phyloP scores from a whole-genome alignment of 1,284 basidiomycete species.

The Cutaneotrichosporon dermatis region DNA sequence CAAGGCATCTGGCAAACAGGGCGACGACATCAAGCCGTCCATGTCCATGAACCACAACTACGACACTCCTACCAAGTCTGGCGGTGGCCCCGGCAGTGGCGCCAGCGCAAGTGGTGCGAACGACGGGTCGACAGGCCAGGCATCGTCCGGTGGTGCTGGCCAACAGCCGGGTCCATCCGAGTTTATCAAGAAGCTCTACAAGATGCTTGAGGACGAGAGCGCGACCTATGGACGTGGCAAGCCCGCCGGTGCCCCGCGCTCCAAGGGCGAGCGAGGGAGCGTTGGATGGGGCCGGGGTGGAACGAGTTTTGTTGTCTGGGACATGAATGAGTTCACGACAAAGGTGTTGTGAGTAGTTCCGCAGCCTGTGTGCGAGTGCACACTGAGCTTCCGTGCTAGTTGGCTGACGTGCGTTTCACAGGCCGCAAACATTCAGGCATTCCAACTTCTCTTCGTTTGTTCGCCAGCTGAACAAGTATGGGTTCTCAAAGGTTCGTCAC shows the following conservation, averaged over 20 bases:
- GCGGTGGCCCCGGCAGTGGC: background rate
- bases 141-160: background rate
- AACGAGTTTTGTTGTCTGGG: conserved; percentile 92
- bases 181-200: conserved; percentile 95
- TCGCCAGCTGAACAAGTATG: conserved; percentile 95
- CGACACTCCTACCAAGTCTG: background rate
- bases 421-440: conserved; percentile 90
- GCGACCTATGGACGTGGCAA: conserved; percentile 36
- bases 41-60: background rate
- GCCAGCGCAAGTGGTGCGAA: background rate
- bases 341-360: conserved; percentile 60
- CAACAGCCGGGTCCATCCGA: conserved; percentile 54
- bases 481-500: conserved; percentile 79
- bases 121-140: background rate
- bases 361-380: background rate
- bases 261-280: conserved; percentile 32
- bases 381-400: background rate
- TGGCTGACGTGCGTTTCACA: conserved; percentile 12
- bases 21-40: background rate
- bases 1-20: background rate
- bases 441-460: conserved; percentile 95
- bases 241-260: conserved; percentile 26
- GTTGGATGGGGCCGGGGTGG: conserved; percentile 81
- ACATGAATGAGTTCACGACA: conserved; percentile 97
- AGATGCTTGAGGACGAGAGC: conserved; percentile 53